phyloP scores from a whole-genome alignment of 202 grass and related monocot genomes.

The Dendrocalamus latiflorus region DNA sequence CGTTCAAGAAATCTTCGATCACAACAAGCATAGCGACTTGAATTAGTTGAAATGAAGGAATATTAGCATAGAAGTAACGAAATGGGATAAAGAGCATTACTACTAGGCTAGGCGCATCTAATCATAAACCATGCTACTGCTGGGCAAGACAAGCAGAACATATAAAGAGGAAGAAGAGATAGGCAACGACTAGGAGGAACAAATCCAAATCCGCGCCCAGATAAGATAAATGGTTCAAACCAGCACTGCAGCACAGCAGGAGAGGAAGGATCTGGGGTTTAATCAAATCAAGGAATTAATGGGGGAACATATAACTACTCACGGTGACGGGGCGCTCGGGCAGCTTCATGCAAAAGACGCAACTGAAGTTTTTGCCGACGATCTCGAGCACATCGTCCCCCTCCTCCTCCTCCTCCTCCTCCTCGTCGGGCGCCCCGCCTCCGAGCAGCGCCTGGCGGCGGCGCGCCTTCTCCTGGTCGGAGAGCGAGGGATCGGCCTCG shows the following conservation, averaged over 20 bases:
- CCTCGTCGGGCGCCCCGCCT: not conserved
- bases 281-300: not conserved
- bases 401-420: not conserved
- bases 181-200: too few species aligned
- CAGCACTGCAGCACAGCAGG: too few species aligned
- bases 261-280: too few species aligned
- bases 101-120: too few species aligned
- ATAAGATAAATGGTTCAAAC: too few species aligned
- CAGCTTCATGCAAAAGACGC: constrained; percentile 83
- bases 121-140: not conserved
- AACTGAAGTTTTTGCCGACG: constrained; percentile 58
- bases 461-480: constrained; percentile 67
- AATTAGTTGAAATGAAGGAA: not conserved
- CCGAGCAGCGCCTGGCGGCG: constrained; percentile 62
- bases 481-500: constrained; percentile 56
- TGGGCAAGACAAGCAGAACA: not conserved
- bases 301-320: not conserved
- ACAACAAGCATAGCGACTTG: not conserved
- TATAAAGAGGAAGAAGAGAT: not conserved
- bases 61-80: not conserved
- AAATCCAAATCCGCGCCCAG: too few species aligned
- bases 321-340: constrained; percentile 85
- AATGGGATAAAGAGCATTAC: not conserved
- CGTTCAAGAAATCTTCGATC: not conserved
- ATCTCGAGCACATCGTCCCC: constrained; percentile 34